Conservation (phyloP, 1,139 yeast species). For the Blastobotrys arbuscula region DNA sequence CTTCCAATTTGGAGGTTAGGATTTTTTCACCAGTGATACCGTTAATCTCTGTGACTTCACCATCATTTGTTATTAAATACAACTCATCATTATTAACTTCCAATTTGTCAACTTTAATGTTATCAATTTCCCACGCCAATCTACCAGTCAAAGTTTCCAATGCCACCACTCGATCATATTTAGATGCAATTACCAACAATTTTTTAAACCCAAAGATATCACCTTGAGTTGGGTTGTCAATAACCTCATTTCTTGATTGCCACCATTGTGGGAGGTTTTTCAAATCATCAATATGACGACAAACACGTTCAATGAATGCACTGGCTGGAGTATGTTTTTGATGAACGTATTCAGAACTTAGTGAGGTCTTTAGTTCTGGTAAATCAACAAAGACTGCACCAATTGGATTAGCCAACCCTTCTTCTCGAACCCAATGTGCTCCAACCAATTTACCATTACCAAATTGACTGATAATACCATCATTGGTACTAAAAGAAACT, state of each 20-base stretch:
- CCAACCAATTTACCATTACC: slow-evolving; percentile 7
- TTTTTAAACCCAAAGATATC: slow-evolving; percentile 48
- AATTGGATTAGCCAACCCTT: slow-evolving; percentile 39
- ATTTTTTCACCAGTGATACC: slow-evolving; percentile 22
- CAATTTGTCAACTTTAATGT: slow-evolving; percentile 20
- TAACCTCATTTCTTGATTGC: slow-evolving; percentile 9
- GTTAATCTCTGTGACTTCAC: slow-evolving; percentile 20
- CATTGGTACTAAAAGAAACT: slow-evolving; percentile 1
- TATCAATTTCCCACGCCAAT: slow-evolving; percentile 39
- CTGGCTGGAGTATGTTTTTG: slow-evolving; percentile 34
- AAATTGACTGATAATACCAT: neutral
- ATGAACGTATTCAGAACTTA: slow-evolving; percentile 41
- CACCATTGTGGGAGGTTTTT: slow-evolving; percentile 15
- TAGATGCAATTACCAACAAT: slow-evolving; percentile 42
- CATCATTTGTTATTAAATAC: slow-evolving; percentile 18
- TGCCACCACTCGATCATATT: slow-evolving; percentile 41
- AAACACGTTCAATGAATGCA: slow-evolving; percentile 43
- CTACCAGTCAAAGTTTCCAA: slow-evolving; percentile 40
- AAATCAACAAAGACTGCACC: slow-evolving; percentile 40
- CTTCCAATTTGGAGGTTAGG: slow-evolving; percentile 15
- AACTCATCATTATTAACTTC: slow-evolving; percentile 14
- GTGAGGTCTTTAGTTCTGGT: slow-evolving; percentile 31
- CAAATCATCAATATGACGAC: slow-evolving; percentile 35
- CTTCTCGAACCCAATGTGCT: slow-evolving; percentile 44
- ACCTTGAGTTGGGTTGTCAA: slow-evolving; percentile 15